phyloP scores from a whole-genome alignment of 2,329 filamentous ascomycete species.

The Claviceps digitariae region DNA sequence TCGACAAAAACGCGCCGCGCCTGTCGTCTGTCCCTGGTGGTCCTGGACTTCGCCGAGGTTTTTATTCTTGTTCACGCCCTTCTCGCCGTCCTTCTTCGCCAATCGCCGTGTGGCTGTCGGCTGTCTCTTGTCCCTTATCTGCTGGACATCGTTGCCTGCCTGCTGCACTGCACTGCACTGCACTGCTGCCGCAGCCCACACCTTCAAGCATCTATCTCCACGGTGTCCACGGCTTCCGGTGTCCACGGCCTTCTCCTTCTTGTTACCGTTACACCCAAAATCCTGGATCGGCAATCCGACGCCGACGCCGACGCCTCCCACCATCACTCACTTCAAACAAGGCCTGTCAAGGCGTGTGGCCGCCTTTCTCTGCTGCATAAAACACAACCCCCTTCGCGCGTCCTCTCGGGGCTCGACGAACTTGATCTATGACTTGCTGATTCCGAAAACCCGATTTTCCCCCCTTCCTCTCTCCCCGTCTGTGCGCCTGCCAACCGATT shows the following conservation, averaged over 20 bases:
- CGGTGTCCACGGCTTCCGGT: background rate
- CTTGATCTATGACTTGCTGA: slow-evolving; percentile 1
- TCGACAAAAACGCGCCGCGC: too few relatives aligned
- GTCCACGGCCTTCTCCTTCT: background rate
- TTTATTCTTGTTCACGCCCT: background rate
- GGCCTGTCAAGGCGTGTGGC: background rate
- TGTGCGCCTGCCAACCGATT: background rate
- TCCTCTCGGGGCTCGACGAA: background rate
- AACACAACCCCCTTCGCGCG: background rate
- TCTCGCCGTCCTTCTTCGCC: background rate
- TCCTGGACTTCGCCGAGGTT: too few relatives aligned
- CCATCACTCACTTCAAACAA: background rate
- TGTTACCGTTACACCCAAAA: background rate
- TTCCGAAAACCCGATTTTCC: background rate
- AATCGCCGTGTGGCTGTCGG: background rate
- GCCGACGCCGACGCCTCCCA: background rate
- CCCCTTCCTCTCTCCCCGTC: background rate
- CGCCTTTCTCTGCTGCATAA: background rate
- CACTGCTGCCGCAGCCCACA: slow-evolving; percentile 1
- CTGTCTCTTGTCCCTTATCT: slow-evolving; percentile 1
- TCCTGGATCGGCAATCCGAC: background rate
- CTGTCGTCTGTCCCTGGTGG: too few relatives aligned
- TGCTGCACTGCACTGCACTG: background rate
- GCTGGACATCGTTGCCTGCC: background rate
- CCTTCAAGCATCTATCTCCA: background rate